Conservation (phyloP, 2,329 filamentous ascomycete genomes). For the Thelonectria discophora region DNA sequence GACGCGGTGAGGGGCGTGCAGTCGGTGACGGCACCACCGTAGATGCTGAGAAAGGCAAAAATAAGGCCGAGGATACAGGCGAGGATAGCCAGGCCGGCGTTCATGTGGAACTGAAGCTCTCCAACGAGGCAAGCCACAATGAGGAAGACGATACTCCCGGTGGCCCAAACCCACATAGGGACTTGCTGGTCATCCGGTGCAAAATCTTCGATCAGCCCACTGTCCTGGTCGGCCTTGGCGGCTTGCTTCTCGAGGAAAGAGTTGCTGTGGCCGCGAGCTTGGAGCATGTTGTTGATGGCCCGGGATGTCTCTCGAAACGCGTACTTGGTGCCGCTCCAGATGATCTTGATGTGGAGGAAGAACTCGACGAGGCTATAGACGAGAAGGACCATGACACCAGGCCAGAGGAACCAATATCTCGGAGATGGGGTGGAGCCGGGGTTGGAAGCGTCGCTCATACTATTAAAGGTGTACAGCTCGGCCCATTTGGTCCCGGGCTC, state of each 20-base stretch:
- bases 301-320: slow-evolving; percentile 44
- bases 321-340: slow-evolving; percentile 48
- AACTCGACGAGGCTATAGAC: slow-evolving; percentile 54
- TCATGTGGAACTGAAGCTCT: slow-evolving; percentile 63
- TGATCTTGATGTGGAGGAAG: slow-evolving; percentile 50
- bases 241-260: slow-evolving; percentile 49
- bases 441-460: slow-evolving; percentile 42
- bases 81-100: slow-evolving; percentile 63
- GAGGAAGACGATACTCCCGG: slow-evolving; percentile 57
- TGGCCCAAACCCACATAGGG: slow-evolving; percentile 62
- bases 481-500: slow-evolving; percentile 44
- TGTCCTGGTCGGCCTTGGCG: slow-evolving; percentile 45
- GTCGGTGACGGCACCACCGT: slow-evolving; percentile 63
- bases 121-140: slow-evolving; percentile 62
- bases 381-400: slow-evolving; percentile 55
- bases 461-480: slow-evolving; percentile 43
- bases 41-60: slow-evolving; percentile 64
- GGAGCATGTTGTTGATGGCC: slow-evolving; percentile 44
- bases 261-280: slow-evolving; percentile 45
- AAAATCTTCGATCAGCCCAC: slow-evolving; percentile 51
- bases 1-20: slow-evolving; percentile 72
- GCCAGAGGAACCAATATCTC: slow-evolving; percentile 56
- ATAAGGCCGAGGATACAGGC: slow-evolving; percentile 65
- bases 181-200: slow-evolving; percentile 56
- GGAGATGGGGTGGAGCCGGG: slow-evolving; percentile 48